Conservation (phyloP, 2,329 filamentous ascomycete genomes). For the Sporothrix sp. region DNA sequence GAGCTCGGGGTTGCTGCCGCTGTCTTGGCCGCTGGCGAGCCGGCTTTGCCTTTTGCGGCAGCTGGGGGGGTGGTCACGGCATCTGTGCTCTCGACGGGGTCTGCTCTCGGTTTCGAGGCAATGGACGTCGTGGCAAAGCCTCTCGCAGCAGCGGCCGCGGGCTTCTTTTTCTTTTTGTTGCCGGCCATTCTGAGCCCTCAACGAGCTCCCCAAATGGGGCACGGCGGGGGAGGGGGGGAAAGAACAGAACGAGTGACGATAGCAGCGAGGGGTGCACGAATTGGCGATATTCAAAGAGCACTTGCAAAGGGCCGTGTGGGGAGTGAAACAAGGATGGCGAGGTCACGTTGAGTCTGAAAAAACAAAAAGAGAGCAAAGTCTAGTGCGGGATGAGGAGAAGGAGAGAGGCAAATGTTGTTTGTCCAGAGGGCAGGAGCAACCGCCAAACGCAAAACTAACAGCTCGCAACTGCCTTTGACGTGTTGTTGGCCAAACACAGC, state of each 20-base stretch:
- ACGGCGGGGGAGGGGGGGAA: conserved; percentile 1
- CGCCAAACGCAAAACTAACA: not conserved
- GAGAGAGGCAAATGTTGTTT: not conserved
- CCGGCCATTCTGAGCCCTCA: conserved; percentile 48
- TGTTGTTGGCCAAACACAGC: conserved; percentile 1
- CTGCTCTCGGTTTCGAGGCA: conserved; percentile 68
- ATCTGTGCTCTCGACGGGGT: conserved; percentile 34
- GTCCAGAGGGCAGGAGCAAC: not conserved
- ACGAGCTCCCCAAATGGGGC: conserved; percentile 6
- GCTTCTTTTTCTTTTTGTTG: conserved; percentile 87
- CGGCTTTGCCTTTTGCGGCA: conserved; percentile 13
- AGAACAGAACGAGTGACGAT: not conserved
- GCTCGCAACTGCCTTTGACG: not conserved
- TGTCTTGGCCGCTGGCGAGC: conserved; percentile 2
- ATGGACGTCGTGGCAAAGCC: conserved; percentile 92
- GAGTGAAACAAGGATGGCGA: no score
- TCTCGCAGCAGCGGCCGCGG: conserved; percentile 73
- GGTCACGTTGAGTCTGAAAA: not conserved
- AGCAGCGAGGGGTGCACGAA: not conserved
- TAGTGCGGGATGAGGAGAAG: not conserved
- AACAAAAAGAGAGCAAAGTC: not conserved
- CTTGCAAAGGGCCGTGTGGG: no score
- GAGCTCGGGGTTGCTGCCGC: conserved; percentile 10
- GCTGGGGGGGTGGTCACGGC: conserved; percentile 14
- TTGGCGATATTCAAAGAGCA: no score